phyloP scores from a whole-genome alignment of 83 land plant genomes.

The Picea abies region DNA sequence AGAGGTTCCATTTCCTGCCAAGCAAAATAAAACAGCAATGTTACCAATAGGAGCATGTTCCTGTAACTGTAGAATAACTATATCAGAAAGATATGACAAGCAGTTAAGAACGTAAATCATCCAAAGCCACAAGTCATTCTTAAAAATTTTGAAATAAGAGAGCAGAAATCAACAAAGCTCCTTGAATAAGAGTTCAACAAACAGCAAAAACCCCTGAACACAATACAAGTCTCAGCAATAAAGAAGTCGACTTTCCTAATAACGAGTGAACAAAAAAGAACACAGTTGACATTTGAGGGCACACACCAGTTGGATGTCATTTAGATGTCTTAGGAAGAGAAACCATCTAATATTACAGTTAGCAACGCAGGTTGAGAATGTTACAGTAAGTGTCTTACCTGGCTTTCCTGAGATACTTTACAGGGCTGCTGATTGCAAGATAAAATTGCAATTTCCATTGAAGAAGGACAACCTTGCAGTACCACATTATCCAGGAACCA shows the following conservation, averaged over 20 bases:
- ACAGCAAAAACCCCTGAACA: not conserved
- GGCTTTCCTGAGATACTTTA: not conserved
- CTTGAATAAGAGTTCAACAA: not conserved
- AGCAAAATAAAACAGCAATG: not conserved
- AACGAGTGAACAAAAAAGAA: not conserved
- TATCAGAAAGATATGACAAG: not conserved
- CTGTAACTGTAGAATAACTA: not conserved
- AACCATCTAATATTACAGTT: not conserved
- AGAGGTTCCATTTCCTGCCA: not conserved
- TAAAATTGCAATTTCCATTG: not conserved
- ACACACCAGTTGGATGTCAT: not conserved
- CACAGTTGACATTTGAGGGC: not conserved
- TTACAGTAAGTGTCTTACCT: constrained; percentile 12
- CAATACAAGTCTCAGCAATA: not conserved
- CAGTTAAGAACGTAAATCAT: not conserved
- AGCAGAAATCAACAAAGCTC: not conserved
- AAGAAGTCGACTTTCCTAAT: not conserved
- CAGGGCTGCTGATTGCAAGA: not conserved
- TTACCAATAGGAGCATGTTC: not conserved
- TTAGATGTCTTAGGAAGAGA: not conserved
- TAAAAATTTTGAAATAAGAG: not conserved
- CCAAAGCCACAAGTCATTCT: not conserved
- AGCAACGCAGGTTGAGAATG: not conserved
- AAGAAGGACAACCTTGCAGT: not conserved
- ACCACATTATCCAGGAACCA: constrained; percentile 14